Conservation (phyloP, 208 protist genomes). For the Crithidia fasciculata region DNA sequence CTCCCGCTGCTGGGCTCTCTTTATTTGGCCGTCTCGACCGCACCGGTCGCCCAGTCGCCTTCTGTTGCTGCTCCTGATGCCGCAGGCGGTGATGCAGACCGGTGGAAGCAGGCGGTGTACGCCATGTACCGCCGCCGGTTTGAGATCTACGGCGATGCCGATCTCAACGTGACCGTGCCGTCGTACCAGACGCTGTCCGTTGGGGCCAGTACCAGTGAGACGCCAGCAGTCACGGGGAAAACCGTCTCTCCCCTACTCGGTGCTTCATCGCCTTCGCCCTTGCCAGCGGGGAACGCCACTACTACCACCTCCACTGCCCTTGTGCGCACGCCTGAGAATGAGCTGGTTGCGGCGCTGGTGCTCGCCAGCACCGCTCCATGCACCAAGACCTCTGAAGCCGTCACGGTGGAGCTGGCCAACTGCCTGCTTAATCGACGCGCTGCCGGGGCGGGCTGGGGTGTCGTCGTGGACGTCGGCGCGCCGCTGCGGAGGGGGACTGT, state of each 20-base stretch:
- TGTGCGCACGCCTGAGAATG: constrained; percentile 20
- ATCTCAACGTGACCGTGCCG: constrained; percentile 13
- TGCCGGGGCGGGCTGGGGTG: constrained; percentile 18
- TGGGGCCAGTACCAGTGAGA: background rate
- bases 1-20: constrained; percentile 66
- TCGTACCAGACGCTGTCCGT: constrained; percentile 8
- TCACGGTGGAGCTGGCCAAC: constrained; percentile 31
- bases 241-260: background rate
- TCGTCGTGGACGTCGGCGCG: constrained; percentile 36
- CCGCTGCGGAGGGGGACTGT: background rate
- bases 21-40: constrained; percentile 50
- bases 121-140: constrained; percentile 32
- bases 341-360: constrained; percentile 32
- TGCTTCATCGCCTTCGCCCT: background rate
- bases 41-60: background rate
- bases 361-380: constrained; percentile 19
- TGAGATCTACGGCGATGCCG: constrained; percentile 30
- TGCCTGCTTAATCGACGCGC: constrained; percentile 33
- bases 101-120: constrained; percentile 31
- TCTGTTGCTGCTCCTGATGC: background rate
- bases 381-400: background rate
- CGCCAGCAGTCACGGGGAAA: background rate
- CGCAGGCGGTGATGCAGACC: constrained; percentile 7
- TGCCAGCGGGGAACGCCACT: background rate
- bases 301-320: constrained; percentile 10